A percentile compares a stretch with the other conserved stretches of the same genome.
These are phyloP conservation scores for Solanum hybrid DNA, from an alignment of 305 asterid genomes.

Conservation along the genomic window DNA sequence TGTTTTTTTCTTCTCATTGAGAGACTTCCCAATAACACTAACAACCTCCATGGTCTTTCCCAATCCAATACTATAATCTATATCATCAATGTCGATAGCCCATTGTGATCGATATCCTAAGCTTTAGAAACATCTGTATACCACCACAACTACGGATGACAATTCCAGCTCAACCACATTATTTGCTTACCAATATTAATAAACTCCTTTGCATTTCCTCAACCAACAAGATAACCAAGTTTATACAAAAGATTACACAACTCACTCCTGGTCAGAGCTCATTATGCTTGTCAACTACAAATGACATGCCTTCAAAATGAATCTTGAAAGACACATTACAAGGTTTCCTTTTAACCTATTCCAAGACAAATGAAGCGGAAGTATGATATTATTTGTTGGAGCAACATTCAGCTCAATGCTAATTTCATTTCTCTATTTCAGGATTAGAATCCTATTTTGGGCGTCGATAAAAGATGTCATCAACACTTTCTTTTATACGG, in stretches of 20 bases:
- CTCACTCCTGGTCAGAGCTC: neutral
- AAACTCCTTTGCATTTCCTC: neutral
- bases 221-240: neutral
- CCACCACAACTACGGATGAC: neutral
- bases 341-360: neutral
- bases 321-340: neutral
- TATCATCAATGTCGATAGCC: neutral
- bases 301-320: neutral
- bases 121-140: neutral
- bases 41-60: neutral
- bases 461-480: conserved; percentile 55
- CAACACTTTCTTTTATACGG: conserved; percentile 58
- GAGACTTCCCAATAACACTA: neutral
- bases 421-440: neutral
- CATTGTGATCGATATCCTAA: neutral
- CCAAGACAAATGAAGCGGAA: neutral
- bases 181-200: neutral
- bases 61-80: neutral
- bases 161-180: neutral
- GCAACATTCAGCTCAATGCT: neutral
- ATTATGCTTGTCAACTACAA: neutral
- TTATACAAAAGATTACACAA: neutral
- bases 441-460: conserved; percentile 32
- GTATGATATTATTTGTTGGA: neutral
- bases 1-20: neutral